These are phyloP conservation scores for Chrysosporium keratinophilum DNA, from an alignment of 2,329 filamentous ascomycete species.

Conservation along the genomic window DNA sequence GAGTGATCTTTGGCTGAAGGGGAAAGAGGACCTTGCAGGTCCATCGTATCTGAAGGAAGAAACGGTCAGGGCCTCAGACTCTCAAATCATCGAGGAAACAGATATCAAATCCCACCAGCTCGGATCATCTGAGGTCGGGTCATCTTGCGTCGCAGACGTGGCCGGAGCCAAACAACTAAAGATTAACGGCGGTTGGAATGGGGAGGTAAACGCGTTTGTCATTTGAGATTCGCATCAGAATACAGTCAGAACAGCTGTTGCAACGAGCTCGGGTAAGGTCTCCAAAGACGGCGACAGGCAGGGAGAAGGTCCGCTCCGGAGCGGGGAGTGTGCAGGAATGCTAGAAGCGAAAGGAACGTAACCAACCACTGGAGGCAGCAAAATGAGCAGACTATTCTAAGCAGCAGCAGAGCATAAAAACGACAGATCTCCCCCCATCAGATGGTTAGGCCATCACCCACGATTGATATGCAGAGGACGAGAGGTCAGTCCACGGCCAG, in stretches of 20 bases:
- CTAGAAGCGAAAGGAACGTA: neutral
- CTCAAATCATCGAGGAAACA: neutral
- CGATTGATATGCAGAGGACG: neutral
- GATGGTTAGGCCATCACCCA: neutral
- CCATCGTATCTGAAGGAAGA: slow-evolving; percentile 65
- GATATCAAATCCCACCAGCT: slow-evolving; percentile 31
- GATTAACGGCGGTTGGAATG: neutral
- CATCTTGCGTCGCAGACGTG: slow-evolving; percentile 23
- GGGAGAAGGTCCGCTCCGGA: slow-evolving; percentile 13
- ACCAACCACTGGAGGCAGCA: neutral
- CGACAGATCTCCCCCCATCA: neutral
- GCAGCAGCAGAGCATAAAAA: neutral
- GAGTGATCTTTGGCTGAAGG: slow-evolving; percentile 78
- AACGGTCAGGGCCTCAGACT: slow-evolving; percentile 1
- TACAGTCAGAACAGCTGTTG: neutral
- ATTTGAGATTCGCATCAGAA: neutral
- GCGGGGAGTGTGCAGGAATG: slow-evolving; percentile 8
- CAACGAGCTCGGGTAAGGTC: neutral
- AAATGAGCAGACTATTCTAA: neutral
- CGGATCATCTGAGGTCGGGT: slow-evolving; percentile 38
- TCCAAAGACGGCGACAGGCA: neutral
- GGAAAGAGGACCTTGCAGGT: slow-evolving; percentile 70
- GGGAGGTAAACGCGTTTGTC: neutral
- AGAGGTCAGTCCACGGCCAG: neutral
- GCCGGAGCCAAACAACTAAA: neutral